Percentiles rank a stretch among this genome's conserved stretches.
Evolutionary conservation across 371 early-diverging fungal genomes (phyloP).

Genomic region (Catenaria anguillulae): DNA sequence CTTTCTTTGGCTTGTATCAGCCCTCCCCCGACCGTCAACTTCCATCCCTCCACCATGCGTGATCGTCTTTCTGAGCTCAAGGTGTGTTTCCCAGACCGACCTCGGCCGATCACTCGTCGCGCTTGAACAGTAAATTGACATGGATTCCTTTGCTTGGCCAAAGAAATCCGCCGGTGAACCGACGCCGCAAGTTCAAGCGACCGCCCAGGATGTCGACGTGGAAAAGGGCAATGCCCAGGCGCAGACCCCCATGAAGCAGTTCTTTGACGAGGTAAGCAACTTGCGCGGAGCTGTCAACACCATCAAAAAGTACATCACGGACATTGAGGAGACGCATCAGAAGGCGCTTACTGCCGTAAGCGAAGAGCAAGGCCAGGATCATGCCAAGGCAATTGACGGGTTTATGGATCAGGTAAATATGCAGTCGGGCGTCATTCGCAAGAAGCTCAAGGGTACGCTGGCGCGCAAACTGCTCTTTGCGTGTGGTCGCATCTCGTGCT

Average conservation of each 20-base stretch:
- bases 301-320: background rate
- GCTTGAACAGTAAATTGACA: too few relatives aligned
- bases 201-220: background rate
- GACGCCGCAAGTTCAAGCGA: background rate
- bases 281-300: constrained; percentile 3
- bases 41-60: background rate
- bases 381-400: constrained; percentile 3
- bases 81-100: too few relatives aligned
- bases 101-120: too few relatives aligned
- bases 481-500: background rate
- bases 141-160: too few relatives aligned
- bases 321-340: constrained; percentile 2
- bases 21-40: too few relatives aligned
- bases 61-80: constrained; percentile 1
- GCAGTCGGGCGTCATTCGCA: background rate
- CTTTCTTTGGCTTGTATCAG: too few relatives aligned
- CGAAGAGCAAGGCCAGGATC: constrained; percentile 3
- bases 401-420: constrained; percentile 5
- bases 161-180: background rate
- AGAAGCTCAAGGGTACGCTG: constrained; percentile 4
- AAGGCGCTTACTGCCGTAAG: constrained; percentile 4
- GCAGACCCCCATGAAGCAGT: background rate
- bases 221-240: background rate
- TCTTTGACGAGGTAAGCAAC: constrained; percentile 5
- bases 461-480: too few relatives aligned